Percentiles rank a stretch among this genome's conserved stretches.
Conservation (phyloP, 1,139 yeast species). For the Kurtzmaniella natalensis region DNA sequence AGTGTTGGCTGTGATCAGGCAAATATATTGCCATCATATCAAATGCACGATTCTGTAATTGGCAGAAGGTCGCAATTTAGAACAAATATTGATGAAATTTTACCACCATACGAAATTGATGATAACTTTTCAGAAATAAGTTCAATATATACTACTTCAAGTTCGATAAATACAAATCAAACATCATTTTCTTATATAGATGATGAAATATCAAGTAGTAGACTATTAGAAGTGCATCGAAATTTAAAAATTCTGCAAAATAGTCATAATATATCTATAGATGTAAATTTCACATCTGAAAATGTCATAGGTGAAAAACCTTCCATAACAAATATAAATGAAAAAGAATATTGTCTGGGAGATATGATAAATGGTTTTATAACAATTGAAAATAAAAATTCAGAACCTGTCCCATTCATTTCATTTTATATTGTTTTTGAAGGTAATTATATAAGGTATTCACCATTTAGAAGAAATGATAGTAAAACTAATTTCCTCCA, state of each 20-base stretch:
- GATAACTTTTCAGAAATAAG: not conserved
- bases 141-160: not conserved
- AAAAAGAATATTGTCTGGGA: conserved; percentile 48
- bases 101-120: conserved; percentile 2
- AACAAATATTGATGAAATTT: conserved; percentile 1
- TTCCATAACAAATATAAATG: conserved; percentile 12
- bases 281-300: conserved; percentile 22
- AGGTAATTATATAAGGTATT: conserved; percentile 31
- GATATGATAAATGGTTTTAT: conserved; percentile 53
- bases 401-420: conserved; percentile 43
- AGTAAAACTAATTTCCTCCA: conserved; percentile 27
- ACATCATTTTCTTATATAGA: not conserved
- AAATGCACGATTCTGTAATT: conserved; percentile 7
- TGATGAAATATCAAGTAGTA: not conserved
- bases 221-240: conserved; percentile 5
- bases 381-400: conserved; percentile 38
- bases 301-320: conserved; percentile 27
- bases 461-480: conserved; percentile 10
- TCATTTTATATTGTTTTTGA: conserved; percentile 58
- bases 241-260: not conserved
- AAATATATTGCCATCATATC: conserved; percentile 7
- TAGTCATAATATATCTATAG: conserved; percentile 12
- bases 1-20: not conserved
- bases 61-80: conserved; percentile 4
- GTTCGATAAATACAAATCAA: not conserved